Base-by-base conservation (phyloP, 345 rosid species). In the Eucalyptus sideroxylon region DNA sequence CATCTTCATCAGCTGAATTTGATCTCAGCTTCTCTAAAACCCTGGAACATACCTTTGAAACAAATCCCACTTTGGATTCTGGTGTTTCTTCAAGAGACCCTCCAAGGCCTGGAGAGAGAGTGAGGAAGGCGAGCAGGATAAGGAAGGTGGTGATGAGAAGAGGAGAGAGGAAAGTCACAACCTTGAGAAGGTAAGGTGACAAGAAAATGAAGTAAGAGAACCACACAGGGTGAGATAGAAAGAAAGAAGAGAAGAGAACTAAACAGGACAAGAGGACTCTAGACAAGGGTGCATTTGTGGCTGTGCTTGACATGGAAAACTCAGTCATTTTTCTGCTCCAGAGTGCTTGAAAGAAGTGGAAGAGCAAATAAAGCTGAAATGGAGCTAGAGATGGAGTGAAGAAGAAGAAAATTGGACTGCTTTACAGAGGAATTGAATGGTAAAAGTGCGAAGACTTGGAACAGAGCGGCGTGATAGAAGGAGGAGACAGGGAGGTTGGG, bases 131-230 rank as follows among this genome's bases (percentile, higher is more conserved):
- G 3, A 96, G 94, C 91, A 98, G 95, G 59, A 96, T 86, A 86
- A 98, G 97, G 65, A 95, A 91, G 34, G 99, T 95, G 77, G 99
- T 96, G 87, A 95, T 55, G 88, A 98, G 93, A 86, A 98, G 98
- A 86, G 99, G 99, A 60, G 97, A 96, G 31, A 98, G 97, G 72
- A 95, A 97, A 88, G 98, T 94, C 49, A 95, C 92, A 82, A 97
- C 91, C 93, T 95, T 97, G 94, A 96, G 56, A 85, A 97, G 90
- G 93, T 95, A 95, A 34, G 97, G 98, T 5, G 93, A 94, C 93
- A 96, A 93, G 94, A 95, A 93, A 90, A 95, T 88, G 50, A 77
- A 77, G 83, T 77, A 77, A 77, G 83, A 77, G 45, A 77, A 77
- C 83, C 24, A 19, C 83, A 77, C 83, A 3, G 93, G 50, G 92